Conservation (phyloP, 2,329 filamentous ascomycete species). For the Aspergillus sp. region DNA sequence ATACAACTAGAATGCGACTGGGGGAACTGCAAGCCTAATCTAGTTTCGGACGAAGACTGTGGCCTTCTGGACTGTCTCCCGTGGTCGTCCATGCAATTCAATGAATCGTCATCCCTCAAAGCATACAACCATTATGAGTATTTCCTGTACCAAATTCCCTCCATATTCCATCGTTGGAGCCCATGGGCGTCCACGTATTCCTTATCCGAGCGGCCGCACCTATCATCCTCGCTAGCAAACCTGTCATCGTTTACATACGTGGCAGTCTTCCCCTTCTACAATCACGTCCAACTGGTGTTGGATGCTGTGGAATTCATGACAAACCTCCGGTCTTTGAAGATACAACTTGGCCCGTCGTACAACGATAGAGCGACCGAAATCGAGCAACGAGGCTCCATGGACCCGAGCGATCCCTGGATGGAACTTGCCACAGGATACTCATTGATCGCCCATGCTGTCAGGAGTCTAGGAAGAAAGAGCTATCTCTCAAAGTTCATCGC, state of each 20-base stretch:
- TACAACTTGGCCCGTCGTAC: conserved; percentile 51
- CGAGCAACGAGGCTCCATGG: conserved; percentile 40
- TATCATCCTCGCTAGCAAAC: conserved; percentile 47
- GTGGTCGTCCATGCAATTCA: conserved; percentile 67
- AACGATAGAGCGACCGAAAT: conserved; percentile 39
- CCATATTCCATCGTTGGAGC: conserved; percentile 54
- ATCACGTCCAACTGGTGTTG: conserved; percentile 54
- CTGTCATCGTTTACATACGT: conserved; percentile 55
- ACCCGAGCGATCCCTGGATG: conserved; percentile 51
- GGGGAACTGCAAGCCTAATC: conserved; percentile 16
- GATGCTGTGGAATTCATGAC: conserved; percentile 51
- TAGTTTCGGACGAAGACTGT: conserved; percentile 26
- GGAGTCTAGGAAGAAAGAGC: conserved; percentile 22
- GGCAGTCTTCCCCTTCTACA: conserved; percentile 65
- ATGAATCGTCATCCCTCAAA: conserved; percentile 72
- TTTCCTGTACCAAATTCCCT: conserved; percentile 64
- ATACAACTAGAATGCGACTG: conserved; percentile 46
- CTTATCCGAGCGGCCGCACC: conserved; percentile 23
- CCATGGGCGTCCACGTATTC: conserved; percentile 32
- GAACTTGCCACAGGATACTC: conserved; percentile 55
- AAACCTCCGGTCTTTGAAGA: conserved; percentile 53
- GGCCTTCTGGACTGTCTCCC: conserved; percentile 58
- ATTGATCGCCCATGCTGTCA: conserved; percentile 42
- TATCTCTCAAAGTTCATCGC: conserved; percentile 26
- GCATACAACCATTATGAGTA: conserved; percentile 72